Evolutionary conservation across 2,329 filamentous ascomycete genomes (phyloP).

Genomic region (Fusarium sp.): DNA sequence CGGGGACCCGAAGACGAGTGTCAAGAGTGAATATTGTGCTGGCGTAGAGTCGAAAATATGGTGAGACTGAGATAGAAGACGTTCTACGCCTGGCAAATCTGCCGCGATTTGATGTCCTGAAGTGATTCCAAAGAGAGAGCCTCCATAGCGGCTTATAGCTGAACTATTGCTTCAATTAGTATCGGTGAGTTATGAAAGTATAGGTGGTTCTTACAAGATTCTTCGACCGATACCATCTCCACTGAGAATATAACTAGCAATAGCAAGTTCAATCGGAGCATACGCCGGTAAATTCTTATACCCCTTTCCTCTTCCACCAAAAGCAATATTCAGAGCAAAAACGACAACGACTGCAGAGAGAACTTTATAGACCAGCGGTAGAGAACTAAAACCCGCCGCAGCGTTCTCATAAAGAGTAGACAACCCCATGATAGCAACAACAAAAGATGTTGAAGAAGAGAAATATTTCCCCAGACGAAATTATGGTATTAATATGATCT

Average conservation of each 20-base stretch:
- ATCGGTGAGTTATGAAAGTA: no score
- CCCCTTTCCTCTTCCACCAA: not conserved
- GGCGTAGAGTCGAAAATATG: slow-evolving; percentile 20
- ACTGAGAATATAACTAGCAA: slow-evolving; percentile 21
- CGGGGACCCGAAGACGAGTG: slow-evolving; percentile 27
- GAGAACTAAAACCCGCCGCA: not conserved
- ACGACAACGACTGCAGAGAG: not conserved
- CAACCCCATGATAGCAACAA: not conserved
- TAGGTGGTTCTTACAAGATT: slow-evolving; percentile 14
- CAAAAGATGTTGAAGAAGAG: not conserved
- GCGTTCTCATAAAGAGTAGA: not conserved
- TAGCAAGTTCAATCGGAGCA: slow-evolving; percentile 23
- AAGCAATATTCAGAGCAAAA: not conserved
- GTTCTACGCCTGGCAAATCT: slow-evolving; percentile 30
- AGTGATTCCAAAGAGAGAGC: slow-evolving; percentile 39
- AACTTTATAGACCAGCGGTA: not conserved
- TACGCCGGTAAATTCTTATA: slow-evolving; percentile 10
- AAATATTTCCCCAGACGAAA: not conserved
- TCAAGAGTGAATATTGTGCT: slow-evolving; percentile 26
- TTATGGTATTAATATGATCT: not conserved
- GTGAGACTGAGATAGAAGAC: slow-evolving; percentile 22
- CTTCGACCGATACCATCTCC: slow-evolving; percentile 22
- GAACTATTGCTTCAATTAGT: slow-evolving; percentile 4
- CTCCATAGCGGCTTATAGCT: slow-evolving; percentile 13
- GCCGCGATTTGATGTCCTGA: slow-evolving; percentile 30